These are phyloP conservation scores for Phytophthora cryptogea DNA, from an alignment of 352 stramenopile species.

Conservation along the genomic window DNA sequence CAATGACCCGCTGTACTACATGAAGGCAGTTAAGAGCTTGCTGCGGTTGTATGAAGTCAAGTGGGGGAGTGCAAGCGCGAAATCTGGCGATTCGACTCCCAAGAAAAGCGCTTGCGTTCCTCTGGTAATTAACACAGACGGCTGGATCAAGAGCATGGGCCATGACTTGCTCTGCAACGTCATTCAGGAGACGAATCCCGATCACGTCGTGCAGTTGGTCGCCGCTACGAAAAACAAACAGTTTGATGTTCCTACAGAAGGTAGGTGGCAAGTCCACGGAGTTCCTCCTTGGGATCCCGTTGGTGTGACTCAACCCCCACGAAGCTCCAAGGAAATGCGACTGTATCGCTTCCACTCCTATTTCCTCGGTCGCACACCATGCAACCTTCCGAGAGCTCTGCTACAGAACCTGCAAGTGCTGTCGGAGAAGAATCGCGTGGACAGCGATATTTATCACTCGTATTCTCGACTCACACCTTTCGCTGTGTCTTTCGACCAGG, in stretches of 20 bases:
- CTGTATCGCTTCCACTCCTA: constrained; percentile 83
- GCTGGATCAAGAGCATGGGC: constrained; percentile 97
- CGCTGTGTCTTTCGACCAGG: constrained; percentile 57
- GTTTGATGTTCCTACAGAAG: constrained; percentile 68
- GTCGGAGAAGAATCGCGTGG: constrained; percentile 69
- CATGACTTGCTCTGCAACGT: constrained; percentile 93
- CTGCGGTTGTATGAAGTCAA: constrained; percentile 67
- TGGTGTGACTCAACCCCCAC: constrained; percentile 58
- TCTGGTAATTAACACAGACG: constrained; percentile 97
- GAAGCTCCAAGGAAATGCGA: constrained; percentile 85
- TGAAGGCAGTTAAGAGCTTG: constrained; percentile 71
- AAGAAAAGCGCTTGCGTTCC: constrained; percentile 51
- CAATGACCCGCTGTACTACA: constrained; percentile 78
- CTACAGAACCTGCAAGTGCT: constrained; percentile 77
- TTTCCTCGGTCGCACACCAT: constrained; percentile 56
- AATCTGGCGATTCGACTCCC: not conserved
- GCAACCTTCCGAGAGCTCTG: constrained; percentile 38
- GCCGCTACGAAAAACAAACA: constrained; percentile 89
- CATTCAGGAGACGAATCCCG: constrained; percentile 80
- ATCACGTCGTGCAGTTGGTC: constrained; percentile 95
- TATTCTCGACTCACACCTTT: constrained; percentile 56
- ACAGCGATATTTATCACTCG: constrained; percentile 52
- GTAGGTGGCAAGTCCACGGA: constrained; percentile 58
- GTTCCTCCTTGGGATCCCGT: constrained; percentile 74
- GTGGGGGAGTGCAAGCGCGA: constrained; percentile 34